Evolutionary conservation across 2,329 filamentous ascomycete genomes (phyloP).

Genomic region (Hirsutella minnesotensis): DNA sequence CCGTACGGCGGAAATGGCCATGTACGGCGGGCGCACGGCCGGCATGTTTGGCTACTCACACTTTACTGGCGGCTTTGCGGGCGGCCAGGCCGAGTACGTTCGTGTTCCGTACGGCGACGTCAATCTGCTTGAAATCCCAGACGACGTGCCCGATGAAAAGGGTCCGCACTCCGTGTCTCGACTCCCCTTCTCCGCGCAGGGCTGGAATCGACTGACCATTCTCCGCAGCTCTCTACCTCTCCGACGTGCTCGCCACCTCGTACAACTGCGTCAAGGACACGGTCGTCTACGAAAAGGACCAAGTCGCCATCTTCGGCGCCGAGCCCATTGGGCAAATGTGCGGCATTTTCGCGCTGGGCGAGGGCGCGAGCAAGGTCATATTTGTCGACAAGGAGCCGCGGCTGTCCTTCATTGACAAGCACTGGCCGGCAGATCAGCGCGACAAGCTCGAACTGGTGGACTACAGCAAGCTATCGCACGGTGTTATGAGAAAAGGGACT

Average conservation of each 20-base stretch:
- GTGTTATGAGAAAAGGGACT: constrained; percentile 44
- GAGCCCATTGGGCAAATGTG: constrained; percentile 82
- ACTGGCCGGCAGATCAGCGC: constrained; percentile 36
- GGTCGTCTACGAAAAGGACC: constrained; percentile 62
- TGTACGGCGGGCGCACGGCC: constrained; percentile 70
- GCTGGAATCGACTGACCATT: too few relatives aligned
- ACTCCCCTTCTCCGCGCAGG: neutral
- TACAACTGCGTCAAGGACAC: constrained; percentile 81
- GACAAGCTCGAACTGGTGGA: constrained; percentile 56
- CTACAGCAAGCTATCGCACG: constrained; percentile 46
- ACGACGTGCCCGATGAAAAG: constrained; percentile 75
- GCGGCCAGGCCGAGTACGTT: constrained; percentile 79
- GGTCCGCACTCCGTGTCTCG: constrained; percentile 18
- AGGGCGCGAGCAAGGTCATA: constrained; percentile 65
- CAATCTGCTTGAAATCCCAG: constrained; percentile 69
- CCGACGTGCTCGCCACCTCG: constrained; percentile 67
- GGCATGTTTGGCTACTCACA: constrained; percentile 66
- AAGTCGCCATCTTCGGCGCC: constrained; percentile 75
- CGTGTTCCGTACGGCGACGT: constrained; percentile 71
- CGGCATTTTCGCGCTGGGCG: constrained; percentile 60
- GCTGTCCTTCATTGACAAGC: constrained; percentile 54
- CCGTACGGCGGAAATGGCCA: constrained; percentile 53
- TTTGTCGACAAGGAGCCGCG: constrained; percentile 65
- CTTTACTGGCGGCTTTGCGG: constrained; percentile 78
- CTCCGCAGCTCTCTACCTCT: constrained; percentile 62